Percentiles rank a stretch among this genome's conserved stretches.
Conservation (phyloP, 495 filamentous ascomycete genomes). For the Lophiotrema nucula region DNA sequence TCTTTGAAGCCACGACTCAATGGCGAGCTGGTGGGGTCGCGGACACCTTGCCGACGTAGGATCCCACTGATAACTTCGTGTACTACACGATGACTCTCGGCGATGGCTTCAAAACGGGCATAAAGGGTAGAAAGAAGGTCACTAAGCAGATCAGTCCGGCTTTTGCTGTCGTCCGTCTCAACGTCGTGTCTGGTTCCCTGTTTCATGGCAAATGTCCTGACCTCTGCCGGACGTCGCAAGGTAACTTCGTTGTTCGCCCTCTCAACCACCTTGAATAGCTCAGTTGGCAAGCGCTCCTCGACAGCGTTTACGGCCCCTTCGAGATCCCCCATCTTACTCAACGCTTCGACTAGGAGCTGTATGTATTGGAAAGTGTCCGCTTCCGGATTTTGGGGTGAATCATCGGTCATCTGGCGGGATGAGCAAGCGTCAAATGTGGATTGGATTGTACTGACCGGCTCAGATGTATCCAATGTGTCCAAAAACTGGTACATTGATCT, state of each 20-base stretch:
- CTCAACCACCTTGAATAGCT: conserved; percentile 90
- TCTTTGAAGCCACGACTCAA: conserved; percentile 83
- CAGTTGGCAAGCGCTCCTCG: conserved; percentile 89
- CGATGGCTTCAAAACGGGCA: conserved; percentile 94
- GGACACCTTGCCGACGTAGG: conserved; percentile 68
- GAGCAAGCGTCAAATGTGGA: not conserved
- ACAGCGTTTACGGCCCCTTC: conserved; percentile 84
- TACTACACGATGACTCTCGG: conserved; percentile 89
- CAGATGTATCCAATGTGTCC: conserved; percentile 70
- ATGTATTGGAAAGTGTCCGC: conserved; percentile 93
- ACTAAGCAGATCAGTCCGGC: conserved; percentile 76
- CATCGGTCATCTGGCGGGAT: conserved; percentile 66
- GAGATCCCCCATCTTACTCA: conserved; percentile 83
- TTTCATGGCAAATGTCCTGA: conserved; percentile 49
- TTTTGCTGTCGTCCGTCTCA: conserved; percentile 57
- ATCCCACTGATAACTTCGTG: conserved; percentile 87
- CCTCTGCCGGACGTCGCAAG: conserved; percentile 75
- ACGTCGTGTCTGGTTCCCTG: conserved; percentile 4
- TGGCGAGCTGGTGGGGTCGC: conserved; percentile 45
- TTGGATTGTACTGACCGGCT: conserved; percentile 37
- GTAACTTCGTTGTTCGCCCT: conserved; percentile 93
- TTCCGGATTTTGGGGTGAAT: conserved; percentile 87
- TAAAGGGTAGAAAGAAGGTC: conserved; percentile 91
- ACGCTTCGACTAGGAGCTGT: conserved; percentile 77
- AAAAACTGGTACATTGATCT: conserved; percentile 75